These are phyloP conservation scores for Globisporangium uncinulatum DNA, from an alignment of 352 stramenopile genomes.

Conservation along the genomic window DNA sequence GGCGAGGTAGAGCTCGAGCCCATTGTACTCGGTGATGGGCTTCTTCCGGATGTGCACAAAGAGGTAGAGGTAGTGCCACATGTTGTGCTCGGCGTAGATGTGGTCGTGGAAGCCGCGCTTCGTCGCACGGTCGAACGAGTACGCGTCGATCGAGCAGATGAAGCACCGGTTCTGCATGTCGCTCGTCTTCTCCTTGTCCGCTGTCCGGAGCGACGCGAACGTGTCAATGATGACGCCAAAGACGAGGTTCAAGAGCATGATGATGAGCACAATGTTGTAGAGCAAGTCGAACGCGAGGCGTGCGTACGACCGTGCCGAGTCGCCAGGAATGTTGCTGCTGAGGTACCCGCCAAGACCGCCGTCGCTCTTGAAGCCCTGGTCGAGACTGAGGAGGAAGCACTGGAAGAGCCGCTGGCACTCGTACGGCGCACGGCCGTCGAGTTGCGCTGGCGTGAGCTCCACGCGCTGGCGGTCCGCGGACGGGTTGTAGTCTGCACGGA, in stretches of 20 bases:
- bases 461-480: not conserved
- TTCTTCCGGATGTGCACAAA: constrained; percentile 83
- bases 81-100: constrained; percentile 73
- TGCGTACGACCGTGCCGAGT: constrained; percentile 33
- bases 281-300: constrained; percentile 56
- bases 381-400: constrained; percentile 65
- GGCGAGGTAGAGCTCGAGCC: constrained; percentile 73
- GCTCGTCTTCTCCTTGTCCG: constrained; percentile 56
- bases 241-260: constrained; percentile 71
- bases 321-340: constrained; percentile 27
- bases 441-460: constrained; percentile 25
- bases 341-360: constrained; percentile 55
- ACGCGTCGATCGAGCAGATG: constrained; percentile 77
- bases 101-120: constrained; percentile 71
- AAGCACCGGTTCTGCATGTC: constrained; percentile 74
- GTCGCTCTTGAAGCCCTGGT: constrained; percentile 67
- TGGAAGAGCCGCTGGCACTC: constrained; percentile 64
- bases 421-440: constrained; percentile 32
- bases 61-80: constrained; percentile 78
- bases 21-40: constrained; percentile 70
- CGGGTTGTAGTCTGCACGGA: constrained; percentile 56
- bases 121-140: constrained; percentile 65
- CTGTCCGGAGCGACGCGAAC: constrained; percentile 61
- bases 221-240: constrained; percentile 82
- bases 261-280: constrained; percentile 67